phyloP scores from a whole-genome alignment of 2,329 filamentous ascomycete genomes.

The Diaporthe destruens region DNA sequence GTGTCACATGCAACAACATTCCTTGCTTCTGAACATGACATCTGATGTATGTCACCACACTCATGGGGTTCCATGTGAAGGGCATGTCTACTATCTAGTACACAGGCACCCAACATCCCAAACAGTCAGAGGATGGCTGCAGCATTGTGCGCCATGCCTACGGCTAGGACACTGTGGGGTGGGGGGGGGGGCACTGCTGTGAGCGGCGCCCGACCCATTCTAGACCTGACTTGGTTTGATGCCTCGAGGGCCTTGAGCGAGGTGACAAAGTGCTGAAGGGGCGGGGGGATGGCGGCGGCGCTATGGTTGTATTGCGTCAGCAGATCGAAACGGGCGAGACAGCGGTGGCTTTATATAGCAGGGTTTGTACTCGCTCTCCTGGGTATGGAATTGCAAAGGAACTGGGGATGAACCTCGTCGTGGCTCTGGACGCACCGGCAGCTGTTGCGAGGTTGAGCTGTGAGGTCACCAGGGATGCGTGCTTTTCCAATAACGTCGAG shows the following conservation, averaged over 20 bases:
- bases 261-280: conserved; percentile 9
- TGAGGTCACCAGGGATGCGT: not conserved
- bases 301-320: not conserved
- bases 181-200: too few relatives aligned
- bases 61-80: not conserved
- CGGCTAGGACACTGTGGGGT: conserved; percentile 53
- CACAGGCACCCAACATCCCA: not conserved
- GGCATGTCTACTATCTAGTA: too few relatives aligned
- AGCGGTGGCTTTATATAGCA: not conserved
- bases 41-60: not conserved
- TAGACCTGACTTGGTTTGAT: conserved; percentile 46
- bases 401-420: conserved; percentile 11
- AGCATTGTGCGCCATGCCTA: conserved; percentile 58
- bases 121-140: conserved; percentile 55
- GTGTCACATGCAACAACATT: not conserved
- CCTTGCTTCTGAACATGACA: not conserved
- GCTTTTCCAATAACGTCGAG: conserved; percentile 5
- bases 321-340: not conserved
- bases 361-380: not conserved
- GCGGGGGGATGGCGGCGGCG: conserved; percentile 10
- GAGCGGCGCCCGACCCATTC: conserved; percentile 57
- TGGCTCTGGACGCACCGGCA: not conserved
- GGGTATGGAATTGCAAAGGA: conserved; percentile 12
- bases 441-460: conserved; percentile 7
- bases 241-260: conserved; percentile 45